Percentiles rank a stretch among this genome's conserved stretches.
These are phyloP conservation scores for Saccharum hybrid DNA, from an alignment of 202 grass and related monocot genomes.

Conservation along the genomic window DNA sequence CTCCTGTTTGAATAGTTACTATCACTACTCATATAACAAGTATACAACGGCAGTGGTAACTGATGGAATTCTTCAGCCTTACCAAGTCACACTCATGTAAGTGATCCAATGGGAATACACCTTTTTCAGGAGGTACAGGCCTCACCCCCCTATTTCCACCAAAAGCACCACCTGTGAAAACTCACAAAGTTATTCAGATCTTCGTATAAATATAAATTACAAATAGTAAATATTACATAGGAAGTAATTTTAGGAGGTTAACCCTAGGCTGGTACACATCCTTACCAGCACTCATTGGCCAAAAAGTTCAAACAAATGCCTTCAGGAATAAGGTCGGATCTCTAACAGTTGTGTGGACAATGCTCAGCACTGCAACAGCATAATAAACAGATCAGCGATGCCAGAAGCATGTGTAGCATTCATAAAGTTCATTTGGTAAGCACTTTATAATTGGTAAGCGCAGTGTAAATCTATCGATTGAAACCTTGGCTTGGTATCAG, in stretches of 20 bases:
- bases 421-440: background rate
- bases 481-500: background rate
- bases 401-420: background rate
- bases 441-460: background rate
- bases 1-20: slow-evolving; percentile 56
- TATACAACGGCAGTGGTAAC: background rate
- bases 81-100: slow-evolving; percentile 85
- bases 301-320: background rate
- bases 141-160: slow-evolving; percentile 89
- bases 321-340: background rate
- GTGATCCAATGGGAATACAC: slow-evolving; percentile 91
- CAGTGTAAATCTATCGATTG: background rate
- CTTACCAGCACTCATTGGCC: slow-evolving; percentile 58
- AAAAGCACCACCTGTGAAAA: slow-evolving; percentile 80
- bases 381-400: slow-evolving; percentile 15
- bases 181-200: background rate
- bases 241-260: background rate
- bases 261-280: background rate
- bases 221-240: background rate
- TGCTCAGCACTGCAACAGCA: slow-evolving; percentile 26
- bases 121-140: slow-evolving; percentile 97
- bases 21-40: slow-evolving; percentile 8
- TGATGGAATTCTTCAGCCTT: slow-evolving; percentile 29
- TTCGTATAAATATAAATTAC: background rate
- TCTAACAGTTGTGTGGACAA: slow-evolving; percentile 1